A percentile compares a stretch with the other conserved stretches of the same genome.
These are phyloP conservation scores for Boletus mariae DNA, from an alignment of 1,284 basidiomycete genomes.

Conservation along the genomic window DNA sequence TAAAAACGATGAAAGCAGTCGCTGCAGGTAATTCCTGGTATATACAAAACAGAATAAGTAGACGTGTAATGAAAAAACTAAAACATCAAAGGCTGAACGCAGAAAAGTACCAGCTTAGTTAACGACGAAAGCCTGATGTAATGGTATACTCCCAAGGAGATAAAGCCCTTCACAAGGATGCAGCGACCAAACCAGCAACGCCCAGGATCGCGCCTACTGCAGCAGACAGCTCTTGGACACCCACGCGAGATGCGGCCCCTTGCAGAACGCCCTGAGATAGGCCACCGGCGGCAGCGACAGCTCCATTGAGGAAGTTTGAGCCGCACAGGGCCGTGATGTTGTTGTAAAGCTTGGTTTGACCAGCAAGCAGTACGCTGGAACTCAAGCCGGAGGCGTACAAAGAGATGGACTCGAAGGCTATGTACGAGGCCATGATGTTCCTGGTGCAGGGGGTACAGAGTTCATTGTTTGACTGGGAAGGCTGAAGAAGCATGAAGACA, in stretches of 20 bases:
- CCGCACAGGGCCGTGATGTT: slow-evolving; percentile 59
- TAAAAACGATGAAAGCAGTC: slow-evolving; percentile 9
- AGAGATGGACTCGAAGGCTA: slow-evolving; percentile 64
- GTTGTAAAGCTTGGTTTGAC: slow-evolving; percentile 64
- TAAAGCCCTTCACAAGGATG: slow-evolving; percentile 14
- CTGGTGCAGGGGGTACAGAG: slow-evolving; percentile 84
- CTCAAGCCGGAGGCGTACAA: slow-evolving; percentile 74
- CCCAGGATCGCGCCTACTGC: slow-evolving; percentile 26
- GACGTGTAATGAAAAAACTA: slow-evolving; percentile 8
- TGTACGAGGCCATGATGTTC: slow-evolving; percentile 69
- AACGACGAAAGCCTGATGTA: slow-evolving; percentile 17
- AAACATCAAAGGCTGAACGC: slow-evolving; percentile 11
- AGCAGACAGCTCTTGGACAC: slow-evolving; percentile 24
- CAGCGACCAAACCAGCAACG: slow-evolving; percentile 23
- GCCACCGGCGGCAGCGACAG: slow-evolving; percentile 66
- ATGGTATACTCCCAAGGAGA: slow-evolving; percentile 19
- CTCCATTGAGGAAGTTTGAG: slow-evolving; percentile 57
- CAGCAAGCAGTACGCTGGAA: slow-evolving; percentile 61
- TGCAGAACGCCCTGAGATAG: slow-evolving; percentile 38
- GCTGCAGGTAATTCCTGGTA: slow-evolving; percentile 14
- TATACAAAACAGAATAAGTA: slow-evolving; percentile 21
- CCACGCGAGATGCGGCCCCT: slow-evolving; percentile 18
- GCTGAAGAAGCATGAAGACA: slow-evolving; percentile 74
- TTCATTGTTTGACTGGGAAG: slow-evolving; percentile 42
- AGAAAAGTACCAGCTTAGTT: slow-evolving; percentile 23